Base-by-base conservation (phyloP, 1,139 yeast species). In the Candida tropicalis region DNA sequence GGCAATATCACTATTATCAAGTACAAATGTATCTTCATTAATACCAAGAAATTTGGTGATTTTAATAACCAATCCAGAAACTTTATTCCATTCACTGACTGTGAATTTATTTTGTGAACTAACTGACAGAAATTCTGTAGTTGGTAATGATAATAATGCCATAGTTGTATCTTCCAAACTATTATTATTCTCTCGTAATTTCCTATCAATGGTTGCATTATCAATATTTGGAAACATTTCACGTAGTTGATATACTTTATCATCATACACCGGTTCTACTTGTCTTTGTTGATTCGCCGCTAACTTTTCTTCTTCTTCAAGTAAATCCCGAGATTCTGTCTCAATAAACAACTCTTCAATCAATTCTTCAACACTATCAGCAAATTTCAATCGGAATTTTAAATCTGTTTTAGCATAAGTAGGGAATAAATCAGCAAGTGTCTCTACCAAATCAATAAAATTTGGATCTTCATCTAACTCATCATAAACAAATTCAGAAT, bases 371-470 rank as follows among this genome's bases (percentile, higher is more conserved):
- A 62, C 48, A 33, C 53, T 50, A n/a, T 49, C 54, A 12, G 57
- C 29, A 4, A 59, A 52, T 41, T 56, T 51, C 38, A 60, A 42
- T 39, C 63, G 51, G 6, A 55, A 51, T 40, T 55, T 52, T 35
- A 67, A 54, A 31, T 66, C 69, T 16, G 62, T 54, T 18, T 65
- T 56, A 9, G 62, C 49, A 28, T 54, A 45, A 5, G 52, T 47
- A 2, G 72, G 72, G 38, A 67, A 67, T 34, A 65, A 45, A 29
- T 64, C 68, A 15, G 61, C 53, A 31, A 66, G 49, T 3, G 48
- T 41, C 16, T 64, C 67, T 9, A 62, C 58, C 18, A 51, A 17
- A 16, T 41, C 37, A n/a, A 51, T 33, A 16, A 49, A 47, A 6
- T 45, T 39, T 2, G 51, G 42, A 31, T 51, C 53, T 5, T 17